Conservation (phyloP, 176 grass and related monocot genomes). For the Dactylis glomerata region DNA sequence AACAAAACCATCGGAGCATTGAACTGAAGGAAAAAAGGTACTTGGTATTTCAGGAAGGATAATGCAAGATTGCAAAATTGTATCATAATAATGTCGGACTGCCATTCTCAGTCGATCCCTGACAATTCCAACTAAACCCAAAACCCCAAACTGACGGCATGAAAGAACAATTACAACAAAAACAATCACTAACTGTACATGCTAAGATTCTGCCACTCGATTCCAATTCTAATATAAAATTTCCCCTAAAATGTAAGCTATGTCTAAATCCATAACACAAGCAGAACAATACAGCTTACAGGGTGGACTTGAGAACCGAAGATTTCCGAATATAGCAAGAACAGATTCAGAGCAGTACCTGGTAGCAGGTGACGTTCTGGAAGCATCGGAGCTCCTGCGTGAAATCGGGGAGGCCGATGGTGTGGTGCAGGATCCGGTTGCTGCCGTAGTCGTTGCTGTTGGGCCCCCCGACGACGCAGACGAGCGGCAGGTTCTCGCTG, state of each 20-base stretch:
- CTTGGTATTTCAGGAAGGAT: no score
- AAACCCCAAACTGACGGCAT: no score
- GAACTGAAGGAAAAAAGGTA: no score
- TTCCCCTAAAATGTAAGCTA: neutral
- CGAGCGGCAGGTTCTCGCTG: conserved; percentile 59
- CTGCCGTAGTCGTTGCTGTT: conserved; percentile 65
- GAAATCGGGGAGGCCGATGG: conserved; percentile 43
- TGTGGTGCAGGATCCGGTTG: conserved; percentile 52
- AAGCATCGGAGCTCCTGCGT: conserved; percentile 62
- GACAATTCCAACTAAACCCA: no score
- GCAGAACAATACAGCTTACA: neutral
- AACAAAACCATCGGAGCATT: no score
- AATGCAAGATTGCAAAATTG: no score
- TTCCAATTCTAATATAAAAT: neutral
- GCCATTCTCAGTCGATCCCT: no score
- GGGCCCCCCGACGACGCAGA: conserved; percentile 40
- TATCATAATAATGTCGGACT: no score
- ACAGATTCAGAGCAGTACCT: conserved; percentile 9
- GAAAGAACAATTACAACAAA: no score
- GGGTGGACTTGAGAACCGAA: neutral
- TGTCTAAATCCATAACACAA: neutral
- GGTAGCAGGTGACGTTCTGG: conserved; percentile 57
- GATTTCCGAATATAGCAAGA: neutral
- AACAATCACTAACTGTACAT: no score
- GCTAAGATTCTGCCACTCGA: no score